Evolutionary conservation across 768 basidiomycete species (phyloP), one percentile per base, ranked within the genome.

Genomic region (Termitomyces sp.): DNA sequence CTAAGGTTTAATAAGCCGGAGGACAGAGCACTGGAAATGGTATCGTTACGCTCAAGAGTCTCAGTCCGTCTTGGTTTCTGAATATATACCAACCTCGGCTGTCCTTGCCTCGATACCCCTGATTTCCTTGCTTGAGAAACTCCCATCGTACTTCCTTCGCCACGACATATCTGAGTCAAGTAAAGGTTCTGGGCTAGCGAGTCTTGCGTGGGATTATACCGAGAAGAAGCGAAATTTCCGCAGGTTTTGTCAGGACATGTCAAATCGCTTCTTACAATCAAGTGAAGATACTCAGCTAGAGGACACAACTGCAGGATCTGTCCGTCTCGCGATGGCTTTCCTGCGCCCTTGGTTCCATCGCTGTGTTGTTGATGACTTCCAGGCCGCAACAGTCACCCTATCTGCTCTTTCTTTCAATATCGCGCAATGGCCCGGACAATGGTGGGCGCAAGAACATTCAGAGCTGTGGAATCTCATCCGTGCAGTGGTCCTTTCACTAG

Each of bases 91-190:
- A 32, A 73, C 76, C 20, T 72, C 75, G 20, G 86, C 88, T 9
- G 80, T 91, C 53, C 73, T 88, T 18, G 73, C 86, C 16, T 90
- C 89, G 15, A 72, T 91, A 22, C 87, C 89, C 1, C 78, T 91
- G 47, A 72, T 82, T 38, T 75, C 78, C 18, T 68, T 91, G 54
- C 70, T 91, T 56, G 76, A 81, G 56, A 84, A 81, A 60, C 76
- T 91, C 38, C 89, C 89, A 1, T 85, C 85, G 13, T 91, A 90
- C 64, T 88, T 89, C 67, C 64, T 79, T 16, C 72, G 64, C 31
- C 62, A 53, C 10, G 57, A 63, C 42, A 65, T 68, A 38, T 32
- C 40, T 18, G 62, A 69, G 43, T 51, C 64, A 22, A 62, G 63
- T 32, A 60, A 67, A 33, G 63, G 63, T 12, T 70, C 66, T 44